A percentile compares a stretch with the other conserved stretches of the same genome.
phyloP scores from a whole-genome alignment of 2,329 filamentous ascomycete species.

The Coniella lustricola region DNA sequence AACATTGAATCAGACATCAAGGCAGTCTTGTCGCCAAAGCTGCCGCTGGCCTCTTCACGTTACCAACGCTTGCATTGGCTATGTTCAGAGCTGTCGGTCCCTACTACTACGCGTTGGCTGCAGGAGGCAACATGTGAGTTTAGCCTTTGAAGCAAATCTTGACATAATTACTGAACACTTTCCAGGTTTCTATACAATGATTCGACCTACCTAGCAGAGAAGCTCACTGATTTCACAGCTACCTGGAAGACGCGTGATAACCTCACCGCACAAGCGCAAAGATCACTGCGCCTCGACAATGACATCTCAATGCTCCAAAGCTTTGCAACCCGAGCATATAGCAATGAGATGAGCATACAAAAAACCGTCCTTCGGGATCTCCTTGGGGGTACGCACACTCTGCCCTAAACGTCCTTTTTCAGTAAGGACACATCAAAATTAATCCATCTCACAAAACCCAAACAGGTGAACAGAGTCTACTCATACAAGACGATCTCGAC shows the following conservation, averaged over 20 bases:
- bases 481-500: slow-evolving; percentile 50
- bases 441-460: slow-evolving; percentile 26
- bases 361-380: slow-evolving; percentile 56
- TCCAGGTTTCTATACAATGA: slow-evolving; percentile 61
- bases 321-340: slow-evolving; percentile 57
- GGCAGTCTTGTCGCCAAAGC: slow-evolving; percentile 57
- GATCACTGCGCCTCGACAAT: slow-evolving; percentile 51
- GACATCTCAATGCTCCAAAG: slow-evolving; percentile 52
- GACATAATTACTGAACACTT: neutral
- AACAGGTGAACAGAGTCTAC: slow-evolving; percentile 43
- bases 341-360: slow-evolving; percentile 53
- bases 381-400: slow-evolving; percentile 38
- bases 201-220: slow-evolving; percentile 55
- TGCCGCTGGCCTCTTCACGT: slow-evolving; percentile 60
- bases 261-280: slow-evolving; percentile 41
- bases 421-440: neutral
- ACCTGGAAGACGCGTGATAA: slow-evolving; percentile 49
- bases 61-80: slow-evolving; percentile 68
- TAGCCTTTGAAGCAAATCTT: neutral
- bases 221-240: slow-evolving; percentile 40
- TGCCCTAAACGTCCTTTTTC: neutral
- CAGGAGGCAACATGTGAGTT: slow-evolving; percentile 57
- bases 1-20: slow-evolving; percentile 29
- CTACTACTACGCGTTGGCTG: slow-evolving; percentile 60
- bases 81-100: slow-evolving; percentile 73